Evolutionary conservation across 768 basidiomycete species (phyloP).

Genomic region (Suillus ampliporus): DNA sequence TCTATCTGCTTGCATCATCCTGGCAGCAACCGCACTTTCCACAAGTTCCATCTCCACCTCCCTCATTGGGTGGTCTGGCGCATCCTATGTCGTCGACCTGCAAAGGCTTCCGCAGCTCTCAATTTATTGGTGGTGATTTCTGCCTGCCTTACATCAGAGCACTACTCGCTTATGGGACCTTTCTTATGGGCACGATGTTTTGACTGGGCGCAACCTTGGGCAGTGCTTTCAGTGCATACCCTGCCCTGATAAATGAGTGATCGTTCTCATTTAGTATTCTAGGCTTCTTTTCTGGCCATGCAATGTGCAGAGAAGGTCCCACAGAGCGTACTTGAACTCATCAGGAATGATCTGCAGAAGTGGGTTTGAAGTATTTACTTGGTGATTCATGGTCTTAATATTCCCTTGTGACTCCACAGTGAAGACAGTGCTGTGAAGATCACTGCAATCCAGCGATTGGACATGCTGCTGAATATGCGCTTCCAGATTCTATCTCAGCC

Average conservation of each 20-base stretch:
- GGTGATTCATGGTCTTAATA: neutral
- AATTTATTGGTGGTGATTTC: constrained; percentile 70
- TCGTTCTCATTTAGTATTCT: constrained; percentile 6
- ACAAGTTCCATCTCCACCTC: constrained; percentile 78
- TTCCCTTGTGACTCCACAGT: constrained; percentile 11
- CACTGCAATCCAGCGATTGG: constrained; percentile 59
- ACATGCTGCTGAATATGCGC: constrained; percentile 66
- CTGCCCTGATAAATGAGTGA: neutral
- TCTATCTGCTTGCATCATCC: constrained; percentile 63
- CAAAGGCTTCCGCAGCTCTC: constrained; percentile 54
- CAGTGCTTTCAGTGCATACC: constrained; percentile 55
- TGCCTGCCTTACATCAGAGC: constrained; percentile 51
- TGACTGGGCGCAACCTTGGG: constrained; percentile 43
- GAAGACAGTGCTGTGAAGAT: constrained; percentile 41
- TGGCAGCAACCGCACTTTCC: constrained; percentile 72
- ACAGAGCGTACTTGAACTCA: constrained; percentile 49
- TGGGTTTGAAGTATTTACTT: constrained; percentile 28
- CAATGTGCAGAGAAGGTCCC: constrained; percentile 72
- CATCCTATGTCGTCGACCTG: constrained; percentile 74
- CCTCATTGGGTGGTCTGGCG: constrained; percentile 71
- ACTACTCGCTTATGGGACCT: constrained; percentile 57
- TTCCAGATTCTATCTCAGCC: constrained; percentile 71
- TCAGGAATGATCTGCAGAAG: constrained; percentile 64
- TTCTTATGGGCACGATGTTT: constrained; percentile 64
- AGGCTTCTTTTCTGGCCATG: constrained; percentile 73